These are phyloP conservation scores for Aspergillus olivimuriae DNA, from an alignment of 495 filamentous ascomycete species.

Conservation along the genomic window DNA sequence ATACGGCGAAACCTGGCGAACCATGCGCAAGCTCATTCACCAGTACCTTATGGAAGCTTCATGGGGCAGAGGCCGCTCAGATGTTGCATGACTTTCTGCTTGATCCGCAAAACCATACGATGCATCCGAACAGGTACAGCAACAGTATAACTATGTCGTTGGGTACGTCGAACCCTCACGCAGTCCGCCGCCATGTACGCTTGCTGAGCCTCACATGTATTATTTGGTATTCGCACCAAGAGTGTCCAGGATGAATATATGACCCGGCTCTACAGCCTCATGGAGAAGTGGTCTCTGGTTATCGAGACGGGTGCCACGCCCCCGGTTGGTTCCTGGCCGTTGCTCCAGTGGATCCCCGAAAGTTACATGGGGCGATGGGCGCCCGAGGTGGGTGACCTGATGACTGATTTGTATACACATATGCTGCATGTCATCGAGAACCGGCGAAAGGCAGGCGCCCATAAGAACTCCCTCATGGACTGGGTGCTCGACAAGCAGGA, in stretches of 20 bases:
- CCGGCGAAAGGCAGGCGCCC: slow-evolving; percentile 8
- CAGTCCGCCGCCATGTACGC: no score
- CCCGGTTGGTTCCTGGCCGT: slow-evolving; percentile 43
- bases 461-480: slow-evolving; percentile 35
- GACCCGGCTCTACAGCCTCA: slow-evolving; percentile 35
- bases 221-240: slow-evolving; percentile 39
- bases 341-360: slow-evolving; percentile 38
- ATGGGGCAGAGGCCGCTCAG: slow-evolving; percentile 41
- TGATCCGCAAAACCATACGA: slow-evolving; percentile 32
- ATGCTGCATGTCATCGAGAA: slow-evolving; percentile 10
- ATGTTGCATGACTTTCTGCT: slow-evolving; percentile 37
- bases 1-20: slow-evolving; percentile 35
- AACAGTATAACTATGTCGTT: slow-evolving; percentile 39
- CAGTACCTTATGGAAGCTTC: slow-evolving; percentile 39
- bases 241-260: slow-evolving; percentile 16
- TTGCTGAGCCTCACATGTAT: no score
- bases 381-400: slow-evolving; percentile 27
- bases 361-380: slow-evolving; percentile 36
- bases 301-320: slow-evolving; percentile 46
- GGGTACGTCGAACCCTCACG: no score
- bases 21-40: slow-evolving; percentile 32
- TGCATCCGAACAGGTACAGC: slow-evolving; percentile 39
- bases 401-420: slow-evolving; percentile 32
- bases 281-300: slow-evolving; percentile 43
- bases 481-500: slow-evolving; percentile 35